A percentile compares a stretch with the other conserved stretches of the same genome.
phyloP scores from a whole-genome alignment of 2,329 filamentous ascomycete species.

The Pyrenophora teres region DNA sequence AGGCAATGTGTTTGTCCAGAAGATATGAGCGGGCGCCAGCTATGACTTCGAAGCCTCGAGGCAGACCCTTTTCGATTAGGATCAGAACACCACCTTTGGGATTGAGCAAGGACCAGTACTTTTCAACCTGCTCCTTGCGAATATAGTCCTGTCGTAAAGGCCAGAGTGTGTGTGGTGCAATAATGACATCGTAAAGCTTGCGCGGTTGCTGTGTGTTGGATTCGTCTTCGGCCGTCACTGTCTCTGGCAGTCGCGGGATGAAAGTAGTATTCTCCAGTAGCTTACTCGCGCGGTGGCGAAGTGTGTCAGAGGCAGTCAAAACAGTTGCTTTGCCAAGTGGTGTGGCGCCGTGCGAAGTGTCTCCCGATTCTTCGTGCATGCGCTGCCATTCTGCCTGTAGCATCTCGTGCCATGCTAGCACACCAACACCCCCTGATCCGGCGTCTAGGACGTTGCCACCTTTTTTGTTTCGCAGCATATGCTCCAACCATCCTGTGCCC shows the following conservation, averaged over 20 bases:
- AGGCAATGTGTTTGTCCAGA: conserved; percentile 73
- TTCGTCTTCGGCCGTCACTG: conserved; percentile 66
- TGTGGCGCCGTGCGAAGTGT: conserved; percentile 35
- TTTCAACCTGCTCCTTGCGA: conserved; percentile 79
- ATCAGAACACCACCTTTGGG: conserved; percentile 85
- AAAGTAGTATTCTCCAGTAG: conserved; percentile 91
- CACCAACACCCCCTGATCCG: conserved; percentile 72
- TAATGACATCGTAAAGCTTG: conserved; percentile 87
- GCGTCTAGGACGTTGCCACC: conserved; percentile 73
- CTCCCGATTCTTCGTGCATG: conserved; percentile 54
- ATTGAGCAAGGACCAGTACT: conserved; percentile 85
- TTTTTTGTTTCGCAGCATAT: conserved; percentile 64
- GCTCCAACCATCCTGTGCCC: conserved; percentile 71
- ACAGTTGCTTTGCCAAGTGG: conserved; percentile 78
- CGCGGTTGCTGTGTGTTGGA: conserved; percentile 51
- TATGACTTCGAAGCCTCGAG: conserved; percentile 89
- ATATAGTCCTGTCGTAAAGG: conserved; percentile 74
- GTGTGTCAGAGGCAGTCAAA: conserved; percentile 72
- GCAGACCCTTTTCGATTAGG: conserved; percentile 87
- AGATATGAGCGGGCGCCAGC: conserved; percentile 81
- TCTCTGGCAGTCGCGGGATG: conserved; percentile 87
- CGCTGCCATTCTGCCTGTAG: conserved; percentile 80
- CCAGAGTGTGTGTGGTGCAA: conserved; percentile 84
- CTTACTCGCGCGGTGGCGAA: conserved; percentile 75
- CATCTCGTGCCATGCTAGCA: conserved; percentile 78